A percentile compares a stretch with the other conserved stretches of the same genome.
These are phyloP conservation scores for Cercospora citrullina DNA, from an alignment of 2,329 filamentous ascomycete genomes.

Conservation along the genomic window DNA sequence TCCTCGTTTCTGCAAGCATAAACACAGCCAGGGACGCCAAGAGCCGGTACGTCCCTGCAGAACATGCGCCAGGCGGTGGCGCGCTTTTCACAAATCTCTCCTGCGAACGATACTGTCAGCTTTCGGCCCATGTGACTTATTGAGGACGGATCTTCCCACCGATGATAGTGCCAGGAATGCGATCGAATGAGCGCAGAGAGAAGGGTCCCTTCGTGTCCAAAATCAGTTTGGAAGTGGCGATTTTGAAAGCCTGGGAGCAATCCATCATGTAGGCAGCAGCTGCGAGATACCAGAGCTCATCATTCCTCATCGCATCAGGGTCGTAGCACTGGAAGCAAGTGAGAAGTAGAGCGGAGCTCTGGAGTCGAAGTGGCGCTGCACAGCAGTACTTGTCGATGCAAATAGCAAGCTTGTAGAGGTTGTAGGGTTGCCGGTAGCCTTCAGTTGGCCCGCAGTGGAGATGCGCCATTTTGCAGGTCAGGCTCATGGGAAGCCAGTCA, in stretches of 20 bases:
- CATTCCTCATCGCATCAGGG: no score
- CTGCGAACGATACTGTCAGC: no score
- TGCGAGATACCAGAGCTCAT: not conserved
- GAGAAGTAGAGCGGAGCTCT: not conserved
- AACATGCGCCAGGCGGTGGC: no score
- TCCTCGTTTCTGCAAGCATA: no score
- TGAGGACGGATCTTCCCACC: no score
- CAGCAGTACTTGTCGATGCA: not conserved
- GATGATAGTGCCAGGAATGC: not conserved
- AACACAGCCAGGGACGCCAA: no score
- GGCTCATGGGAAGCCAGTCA: not conserved
- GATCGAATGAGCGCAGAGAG: no score
- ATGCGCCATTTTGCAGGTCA: slow-evolving; percentile 10
- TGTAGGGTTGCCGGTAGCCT: not conserved
- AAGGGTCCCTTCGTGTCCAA: not conserved
- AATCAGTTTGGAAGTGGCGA: not conserved
- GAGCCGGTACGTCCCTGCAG: no score
- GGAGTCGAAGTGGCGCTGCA: not conserved
- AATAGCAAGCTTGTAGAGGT: not conserved
- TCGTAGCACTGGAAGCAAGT: no score
- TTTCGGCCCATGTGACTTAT: no score
- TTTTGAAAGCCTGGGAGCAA: not conserved
- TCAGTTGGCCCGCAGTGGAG: not conserved
- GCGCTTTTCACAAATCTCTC: no score
- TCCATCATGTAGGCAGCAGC: not conserved